Conservation (phyloP, 2,329 filamentous ascomycete species). For the Arthroderma sp. region DNA sequence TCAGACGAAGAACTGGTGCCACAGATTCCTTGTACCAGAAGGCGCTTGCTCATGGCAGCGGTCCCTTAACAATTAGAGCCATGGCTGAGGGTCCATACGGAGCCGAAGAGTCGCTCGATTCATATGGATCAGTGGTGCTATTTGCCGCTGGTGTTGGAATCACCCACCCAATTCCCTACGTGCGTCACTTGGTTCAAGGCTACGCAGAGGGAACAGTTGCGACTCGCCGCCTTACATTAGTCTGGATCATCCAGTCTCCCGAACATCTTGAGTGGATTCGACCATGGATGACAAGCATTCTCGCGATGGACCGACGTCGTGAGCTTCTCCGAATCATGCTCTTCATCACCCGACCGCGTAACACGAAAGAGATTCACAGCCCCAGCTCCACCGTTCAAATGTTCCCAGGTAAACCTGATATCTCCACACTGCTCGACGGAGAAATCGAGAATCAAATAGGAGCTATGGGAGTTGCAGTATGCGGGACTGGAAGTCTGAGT, state of each 20-base stretch:
- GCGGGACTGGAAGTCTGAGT: slow-evolving; percentile 59
- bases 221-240: slow-evolving; percentile 64
- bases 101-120: slow-evolving; percentile 70
- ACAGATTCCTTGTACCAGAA: slow-evolving; percentile 68
- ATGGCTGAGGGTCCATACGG: slow-evolving; percentile 84
- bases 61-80: slow-evolving; percentile 51
- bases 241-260: slow-evolving; percentile 86
- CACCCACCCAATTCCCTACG: slow-evolving; percentile 83
- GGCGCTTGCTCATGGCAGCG: slow-evolving; percentile 42
- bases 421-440: slow-evolving; percentile 62
- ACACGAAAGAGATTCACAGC: slow-evolving; percentile 66
- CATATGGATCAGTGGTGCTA: slow-evolving; percentile 81
- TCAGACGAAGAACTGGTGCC: slow-evolving; percentile 77
- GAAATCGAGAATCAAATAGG: slow-evolving; percentile 74
- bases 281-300: slow-evolving; percentile 66
- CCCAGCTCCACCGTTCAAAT: slow-evolving; percentile 74
- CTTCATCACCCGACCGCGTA: slow-evolving; percentile 79
- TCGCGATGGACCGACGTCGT: slow-evolving; percentile 65
- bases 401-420: slow-evolving; percentile 78
- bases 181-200: slow-evolving; percentile 61
- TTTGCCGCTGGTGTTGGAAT: slow-evolving; percentile 91
- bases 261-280: slow-evolving; percentile 88
- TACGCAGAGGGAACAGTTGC: slow-evolving; percentile 60
- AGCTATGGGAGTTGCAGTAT: slow-evolving; percentile 76
- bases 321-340: slow-evolving; percentile 76